These are phyloP conservation scores for Microdochium paspali DNA, from an alignment of 2,329 filamentous ascomycete genomes.

Conservation along the genomic window DNA sequence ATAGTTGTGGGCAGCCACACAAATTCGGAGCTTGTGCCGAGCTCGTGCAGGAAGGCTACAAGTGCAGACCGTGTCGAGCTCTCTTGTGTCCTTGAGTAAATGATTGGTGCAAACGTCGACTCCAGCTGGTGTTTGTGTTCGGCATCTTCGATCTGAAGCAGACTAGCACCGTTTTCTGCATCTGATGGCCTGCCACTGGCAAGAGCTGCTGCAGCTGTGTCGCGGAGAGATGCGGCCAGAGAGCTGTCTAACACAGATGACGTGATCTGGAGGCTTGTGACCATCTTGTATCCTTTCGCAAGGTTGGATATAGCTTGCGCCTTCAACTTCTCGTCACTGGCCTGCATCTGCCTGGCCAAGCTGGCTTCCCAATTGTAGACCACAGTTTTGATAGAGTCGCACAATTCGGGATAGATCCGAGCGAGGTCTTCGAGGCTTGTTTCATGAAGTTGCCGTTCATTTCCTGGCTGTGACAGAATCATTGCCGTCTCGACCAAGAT, in stretches of 20 bases:
- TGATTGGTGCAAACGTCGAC: constrained; percentile 44
- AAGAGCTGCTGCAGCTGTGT: constrained; percentile 52
- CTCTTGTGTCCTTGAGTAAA: constrained; percentile 59
- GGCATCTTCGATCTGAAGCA: constrained; percentile 9
- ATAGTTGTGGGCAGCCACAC: constrained; percentile 55
- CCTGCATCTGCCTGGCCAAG: constrained; percentile 74
- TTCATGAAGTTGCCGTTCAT: constrained; percentile 26
- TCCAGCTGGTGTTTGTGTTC: constrained; percentile 10
- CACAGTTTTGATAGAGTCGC: constrained; percentile 56
- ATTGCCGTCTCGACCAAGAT: constrained; percentile 79
- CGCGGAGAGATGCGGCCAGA: constrained; percentile 59
- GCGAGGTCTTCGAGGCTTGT: constrained; percentile 53
- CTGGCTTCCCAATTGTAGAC: constrained; percentile 76
- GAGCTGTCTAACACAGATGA: constrained; percentile 59
- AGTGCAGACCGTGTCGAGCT: constrained; percentile 49
- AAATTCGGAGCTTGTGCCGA: constrained; percentile 49
- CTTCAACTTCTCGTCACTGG: constrained; percentile 72
- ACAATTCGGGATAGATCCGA: constrained; percentile 50
- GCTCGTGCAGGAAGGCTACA: constrained; percentile 42
- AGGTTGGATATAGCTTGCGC: constrained; percentile 65
- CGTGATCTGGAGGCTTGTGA: constrained; percentile 53
- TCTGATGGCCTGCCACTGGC: constrained; percentile 20
- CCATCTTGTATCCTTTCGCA: constrained; percentile 59
- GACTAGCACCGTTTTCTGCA: constrained; percentile 8
- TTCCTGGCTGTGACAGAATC: constrained; percentile 48